These are phyloP conservation scores for Coniella vitis DNA, from an alignment of 2,329 filamentous ascomycete species.

Conservation along the genomic window DNA sequence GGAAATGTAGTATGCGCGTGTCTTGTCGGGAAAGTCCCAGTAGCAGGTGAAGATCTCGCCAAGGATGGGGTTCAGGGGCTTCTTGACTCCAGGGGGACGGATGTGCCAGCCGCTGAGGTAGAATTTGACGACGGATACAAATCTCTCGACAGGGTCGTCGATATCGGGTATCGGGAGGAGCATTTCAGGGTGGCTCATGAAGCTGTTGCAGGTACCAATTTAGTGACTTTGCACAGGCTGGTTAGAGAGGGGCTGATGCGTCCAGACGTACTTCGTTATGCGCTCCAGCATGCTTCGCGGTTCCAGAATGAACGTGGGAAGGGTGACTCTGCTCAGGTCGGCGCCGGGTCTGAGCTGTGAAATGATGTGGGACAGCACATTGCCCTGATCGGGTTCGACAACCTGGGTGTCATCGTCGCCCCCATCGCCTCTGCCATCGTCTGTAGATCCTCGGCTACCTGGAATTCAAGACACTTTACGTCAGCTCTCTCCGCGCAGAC, in stretches of 20 bases:
- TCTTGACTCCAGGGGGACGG: slow-evolving; percentile 95
- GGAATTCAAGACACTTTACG: slow-evolving; percentile 31
- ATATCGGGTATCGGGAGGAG: slow-evolving; percentile 81
- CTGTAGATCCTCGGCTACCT: slow-evolving; percentile 49
- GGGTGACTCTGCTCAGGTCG: slow-evolving; percentile 85
- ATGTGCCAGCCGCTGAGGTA: slow-evolving; percentile 99
- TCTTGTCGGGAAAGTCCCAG: slow-evolving; percentile 84
- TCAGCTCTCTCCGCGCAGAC: slow-evolving; percentile 27
- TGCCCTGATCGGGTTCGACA: slow-evolving; percentile 88
- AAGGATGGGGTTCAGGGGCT: slow-evolving; percentile 92
- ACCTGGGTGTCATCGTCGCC: slow-evolving; percentile 70
- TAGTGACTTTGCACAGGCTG: not conserved
- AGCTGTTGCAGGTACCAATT: slow-evolving; percentile 47
- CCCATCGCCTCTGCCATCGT: slow-evolving; percentile 40
- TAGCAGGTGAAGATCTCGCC: slow-evolving; percentile 93
- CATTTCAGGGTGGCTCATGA: slow-evolving; percentile 98
- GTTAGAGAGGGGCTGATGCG: not conserved
- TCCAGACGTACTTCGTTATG: slow-evolving; percentile 81
- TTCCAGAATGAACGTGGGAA: slow-evolving; percentile 97
- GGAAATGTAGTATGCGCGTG: slow-evolving; percentile 87
- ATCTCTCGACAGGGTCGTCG: slow-evolving; percentile 82
- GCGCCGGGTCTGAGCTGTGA: slow-evolving; percentile 92
- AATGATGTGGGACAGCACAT: slow-evolving; percentile 95
- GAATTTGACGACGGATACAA: slow-evolving; percentile 94
- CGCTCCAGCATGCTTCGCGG: slow-evolving; percentile 96